These are phyloP conservation scores for Xylaria sp. DNA, from an alignment of 2,329 filamentous ascomycete species.

Conservation along the genomic window DNA sequence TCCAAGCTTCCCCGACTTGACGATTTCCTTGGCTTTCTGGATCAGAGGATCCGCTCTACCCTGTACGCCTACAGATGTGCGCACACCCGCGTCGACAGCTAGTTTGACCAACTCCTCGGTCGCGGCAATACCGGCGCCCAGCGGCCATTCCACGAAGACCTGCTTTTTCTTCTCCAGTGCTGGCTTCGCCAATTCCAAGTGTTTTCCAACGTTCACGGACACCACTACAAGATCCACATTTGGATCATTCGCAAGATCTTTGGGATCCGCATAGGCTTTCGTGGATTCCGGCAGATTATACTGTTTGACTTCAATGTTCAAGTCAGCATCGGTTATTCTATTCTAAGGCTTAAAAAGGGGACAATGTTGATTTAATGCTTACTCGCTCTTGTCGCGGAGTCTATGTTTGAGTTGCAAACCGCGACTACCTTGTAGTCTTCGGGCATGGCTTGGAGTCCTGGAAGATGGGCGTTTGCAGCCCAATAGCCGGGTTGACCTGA, in stretches of 20 bases:
- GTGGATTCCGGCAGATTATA: slow-evolving; percentile 50
- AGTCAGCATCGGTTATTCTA: slow-evolving; percentile 8
- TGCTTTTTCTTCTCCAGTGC: slow-evolving; percentile 57
- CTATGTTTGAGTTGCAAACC: slow-evolving; percentile 58
- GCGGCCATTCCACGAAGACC: slow-evolving; percentile 62
- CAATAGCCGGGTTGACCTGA: slow-evolving; percentile 44
- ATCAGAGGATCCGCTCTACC: slow-evolving; percentile 53
- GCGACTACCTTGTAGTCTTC: slow-evolving; percentile 59
- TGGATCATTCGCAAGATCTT: slow-evolving; percentile 56
- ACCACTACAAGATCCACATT: slow-evolving; percentile 60
- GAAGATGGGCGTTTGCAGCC: slow-evolving; percentile 52
- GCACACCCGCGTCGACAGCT: slow-evolving; percentile 53
- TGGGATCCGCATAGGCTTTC: slow-evolving; percentile 55
- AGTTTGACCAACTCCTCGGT: slow-evolving; percentile 55
- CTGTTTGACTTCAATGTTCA: slow-evolving; percentile 41
- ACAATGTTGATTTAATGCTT: not conserved
- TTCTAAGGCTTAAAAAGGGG: not conserved
- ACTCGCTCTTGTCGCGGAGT: slow-evolving; percentile 54
- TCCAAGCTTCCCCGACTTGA: slow-evolving; percentile 56
- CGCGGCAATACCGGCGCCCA: slow-evolving; percentile 53
- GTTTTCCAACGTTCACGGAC: slow-evolving; percentile 55
- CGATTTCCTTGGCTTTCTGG: slow-evolving; percentile 54
- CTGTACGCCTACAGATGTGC: slow-evolving; percentile 60
- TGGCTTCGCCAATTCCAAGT: slow-evolving; percentile 55
- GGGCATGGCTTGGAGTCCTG: slow-evolving; percentile 46